Evolutionary conservation across 2,329 filamentous ascomycete species (phyloP).

Genomic region (Huntiella decipiens): DNA sequence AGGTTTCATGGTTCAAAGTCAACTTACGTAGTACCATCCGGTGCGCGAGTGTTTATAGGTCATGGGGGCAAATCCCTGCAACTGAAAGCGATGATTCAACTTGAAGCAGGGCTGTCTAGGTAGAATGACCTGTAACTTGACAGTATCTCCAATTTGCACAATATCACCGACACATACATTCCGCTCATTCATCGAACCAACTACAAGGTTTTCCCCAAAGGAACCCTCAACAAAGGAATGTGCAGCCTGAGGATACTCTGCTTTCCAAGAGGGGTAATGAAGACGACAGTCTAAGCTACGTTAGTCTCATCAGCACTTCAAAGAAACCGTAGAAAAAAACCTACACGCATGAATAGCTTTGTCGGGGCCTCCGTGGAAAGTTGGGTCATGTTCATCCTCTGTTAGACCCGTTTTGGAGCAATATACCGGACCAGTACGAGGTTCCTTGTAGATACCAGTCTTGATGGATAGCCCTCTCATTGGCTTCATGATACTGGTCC

Average conservation of each 20-base stretch:
- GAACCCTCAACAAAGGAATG: slow-evolving; percentile 35
- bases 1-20: neutral
- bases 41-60: slow-evolving; percentile 39
- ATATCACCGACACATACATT: slow-evolving; percentile 48
- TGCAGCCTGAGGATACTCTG: slow-evolving; percentile 31
- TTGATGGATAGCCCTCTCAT: slow-evolving; percentile 31
- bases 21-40: slow-evolving; percentile 39
- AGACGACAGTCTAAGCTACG: slow-evolving; percentile 32
- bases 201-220: slow-evolving; percentile 48
- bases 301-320: neutral
- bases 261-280: slow-evolving; percentile 37
- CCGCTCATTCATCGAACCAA: slow-evolving; percentile 37
- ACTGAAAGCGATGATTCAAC: slow-evolving; percentile 46
- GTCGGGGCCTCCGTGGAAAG: slow-evolving; percentile 41
- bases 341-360: slow-evolving; percentile 42
- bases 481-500: slow-evolving; percentile 35
- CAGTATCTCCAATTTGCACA: slow-evolving; percentile 29
- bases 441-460: slow-evolving; percentile 37
- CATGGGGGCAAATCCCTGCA: slow-evolving; percentile 40
- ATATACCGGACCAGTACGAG: slow-evolving; percentile 24
- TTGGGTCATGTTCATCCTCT: slow-evolving; percentile 41
- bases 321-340: slow-evolving; percentile 13
- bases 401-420: slow-evolving; percentile 32
- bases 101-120: slow-evolving; percentile 50
- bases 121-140: slow-evolving; percentile 38